A percentile compares a stretch with the other conserved stretches of the same genome.
Conservation (phyloP, 805 yeast species). For the Ogataea ganodermae region DNA sequence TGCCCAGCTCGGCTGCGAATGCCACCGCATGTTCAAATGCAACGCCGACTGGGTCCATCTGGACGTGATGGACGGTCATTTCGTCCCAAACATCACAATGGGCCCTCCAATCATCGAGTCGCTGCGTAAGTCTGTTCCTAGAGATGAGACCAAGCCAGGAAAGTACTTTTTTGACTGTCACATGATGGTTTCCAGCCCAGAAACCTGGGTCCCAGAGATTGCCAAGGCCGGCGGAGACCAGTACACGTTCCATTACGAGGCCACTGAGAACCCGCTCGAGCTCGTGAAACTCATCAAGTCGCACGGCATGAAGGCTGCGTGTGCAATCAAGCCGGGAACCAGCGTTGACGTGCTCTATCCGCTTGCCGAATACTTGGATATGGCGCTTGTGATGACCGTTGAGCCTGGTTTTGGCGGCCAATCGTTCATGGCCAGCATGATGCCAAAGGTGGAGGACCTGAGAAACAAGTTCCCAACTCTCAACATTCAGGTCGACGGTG, state of each 20-base stretch:
- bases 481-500: constrained; percentile 96
- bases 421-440: constrained; percentile 91
- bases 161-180: constrained; percentile 82
- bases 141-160: constrained; percentile 31
- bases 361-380: constrained; percentile 75
- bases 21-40: constrained; percentile 73
- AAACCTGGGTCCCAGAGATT: constrained; percentile 89
- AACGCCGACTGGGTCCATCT: constrained; percentile 97
- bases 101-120: constrained; percentile 68
- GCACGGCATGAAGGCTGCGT: constrained; percentile 88
- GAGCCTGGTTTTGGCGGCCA: constrained; percentile 99
- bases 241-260: constrained; percentile 94
- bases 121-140: constrained; percentile 40
- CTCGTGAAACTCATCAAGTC: constrained; percentile 74
- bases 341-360: constrained; percentile 79
- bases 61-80: constrained; percentile 98
- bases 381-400: constrained; percentile 97
- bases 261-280: constrained; percentile 74
- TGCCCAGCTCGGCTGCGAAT: constrained; percentile 84
- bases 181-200: constrained; percentile 95
- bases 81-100: constrained; percentile 93
- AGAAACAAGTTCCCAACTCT: constrained; percentile 74
- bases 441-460: constrained; percentile 86
- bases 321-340: constrained; percentile 93
- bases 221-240: constrained; percentile 95